Evolutionary conservation across 164 flowering plant genomes (phyloP).

Genomic region (Dillenia suffruticosa): DNA sequence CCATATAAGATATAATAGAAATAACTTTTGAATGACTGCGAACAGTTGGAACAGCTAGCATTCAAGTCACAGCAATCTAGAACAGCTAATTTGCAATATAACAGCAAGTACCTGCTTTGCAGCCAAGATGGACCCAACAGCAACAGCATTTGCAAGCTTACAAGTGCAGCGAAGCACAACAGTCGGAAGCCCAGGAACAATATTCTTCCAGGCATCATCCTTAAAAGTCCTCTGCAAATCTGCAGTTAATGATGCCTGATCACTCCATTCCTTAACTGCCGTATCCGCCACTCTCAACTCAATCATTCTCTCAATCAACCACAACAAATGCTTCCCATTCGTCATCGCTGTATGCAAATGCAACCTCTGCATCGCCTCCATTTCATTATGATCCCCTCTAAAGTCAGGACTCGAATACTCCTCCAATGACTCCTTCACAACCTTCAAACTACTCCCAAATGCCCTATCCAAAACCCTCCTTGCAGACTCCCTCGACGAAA

Average conservation of each 20-base stretch:
- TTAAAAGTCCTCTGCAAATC: conserved; percentile 81
- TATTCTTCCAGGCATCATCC: conserved; percentile 79
- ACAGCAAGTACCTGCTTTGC: conserved; percentile 52
- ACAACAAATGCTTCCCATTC: conserved; percentile 67
- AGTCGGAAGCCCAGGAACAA: conserved; percentile 73
- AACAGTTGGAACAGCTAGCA: neutral
- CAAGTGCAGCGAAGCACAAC: conserved; percentile 63
- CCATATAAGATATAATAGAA: neutral
- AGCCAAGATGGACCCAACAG: conserved; percentile 66
- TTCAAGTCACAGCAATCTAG: neutral
- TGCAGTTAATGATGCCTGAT: conserved; percentile 53
- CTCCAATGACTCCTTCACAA: conserved; percentile 68
- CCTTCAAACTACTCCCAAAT: conserved; percentile 54
- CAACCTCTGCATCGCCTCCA: conserved; percentile 86
- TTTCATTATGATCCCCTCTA: conserved; percentile 77
- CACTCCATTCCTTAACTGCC: conserved; percentile 83
- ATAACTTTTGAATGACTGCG: neutral
- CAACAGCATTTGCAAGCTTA: conserved; percentile 73
- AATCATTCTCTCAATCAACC: conserved; percentile 95
- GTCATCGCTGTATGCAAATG: conserved; percentile 73
- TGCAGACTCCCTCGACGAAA: conserved; percentile 60
- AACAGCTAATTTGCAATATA: neutral
- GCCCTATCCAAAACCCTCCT: conserved; percentile 67
- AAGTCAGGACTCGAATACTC: conserved; percentile 71
- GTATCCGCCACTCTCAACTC: conserved; percentile 79